Evolutionary conservation across 345 rosid genomes (phyloP).

Genomic region (Boechera retrofracta): DNA sequence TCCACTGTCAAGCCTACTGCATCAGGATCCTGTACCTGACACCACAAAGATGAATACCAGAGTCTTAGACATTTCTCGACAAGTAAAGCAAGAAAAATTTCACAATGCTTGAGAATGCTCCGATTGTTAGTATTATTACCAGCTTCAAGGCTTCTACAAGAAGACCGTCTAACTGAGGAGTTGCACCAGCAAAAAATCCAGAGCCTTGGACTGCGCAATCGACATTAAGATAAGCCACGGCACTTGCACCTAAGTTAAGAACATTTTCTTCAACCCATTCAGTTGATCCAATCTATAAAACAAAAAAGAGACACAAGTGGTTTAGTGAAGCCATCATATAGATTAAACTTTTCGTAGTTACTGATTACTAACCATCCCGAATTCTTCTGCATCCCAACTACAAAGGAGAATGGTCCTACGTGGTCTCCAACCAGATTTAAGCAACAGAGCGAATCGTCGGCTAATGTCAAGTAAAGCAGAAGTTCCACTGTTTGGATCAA

Average conservation of each 20-base stretch:
- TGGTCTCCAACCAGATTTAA: slow-evolving; percentile 83
- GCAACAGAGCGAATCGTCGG: slow-evolving; percentile 66
- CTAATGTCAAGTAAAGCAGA: slow-evolving; percentile 93
- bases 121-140: slow-evolving; percentile 46
- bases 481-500: slow-evolving; percentile 98
- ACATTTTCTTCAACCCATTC: slow-evolving; percentile 98
- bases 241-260: slow-evolving; percentile 78
- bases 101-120: neutral
- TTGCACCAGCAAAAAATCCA: slow-evolving; percentile 81
- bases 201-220: slow-evolving; percentile 99
- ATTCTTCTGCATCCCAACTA: slow-evolving; percentile 99
- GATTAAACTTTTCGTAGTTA: slow-evolving; percentile 12
- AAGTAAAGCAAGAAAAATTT: neutral
- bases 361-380: slow-evolving; percentile 84
- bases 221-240: slow-evolving; percentile 91
- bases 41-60: slow-evolving; percentile 5
- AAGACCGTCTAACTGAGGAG: slow-evolving; percentile 88
- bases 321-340: neutral
- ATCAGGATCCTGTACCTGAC: slow-evolving; percentile 88
- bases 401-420: slow-evolving; percentile 81
- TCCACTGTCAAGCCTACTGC: slow-evolving; percentile 58
- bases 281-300: slow-evolving; percentile 77
- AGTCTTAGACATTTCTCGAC: neutral
- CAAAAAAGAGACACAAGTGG: neutral
- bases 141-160: slow-evolving; percentile 70